Evolutionary conservation across 163 green algal genomes (phyloP), one percentile per base, ranked within the genome.

Genomic region (Scenedesmus sp.): DNA sequence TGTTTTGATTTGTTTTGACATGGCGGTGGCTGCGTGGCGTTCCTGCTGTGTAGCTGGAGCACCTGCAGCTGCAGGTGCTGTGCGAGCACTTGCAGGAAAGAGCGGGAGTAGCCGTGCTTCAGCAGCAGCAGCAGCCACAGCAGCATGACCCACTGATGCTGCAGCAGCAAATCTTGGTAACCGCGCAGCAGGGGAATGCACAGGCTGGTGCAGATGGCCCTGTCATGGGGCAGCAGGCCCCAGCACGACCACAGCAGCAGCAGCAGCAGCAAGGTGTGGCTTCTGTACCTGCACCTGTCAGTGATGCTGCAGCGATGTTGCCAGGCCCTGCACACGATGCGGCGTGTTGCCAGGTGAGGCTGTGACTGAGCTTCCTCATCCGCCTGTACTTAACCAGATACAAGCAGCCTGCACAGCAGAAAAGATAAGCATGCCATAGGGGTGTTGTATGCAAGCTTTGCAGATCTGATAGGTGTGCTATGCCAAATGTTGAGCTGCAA

Each of bases 221-320:
- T 57, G 12, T 60, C 54, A 73, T 46, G 34, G 34, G 34, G 18
- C 82, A 88, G 59, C 55, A 88, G 55, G 15, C 73, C 23, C 16
- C 56, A 16, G 7, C 16, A 16, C 12, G 73, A 4, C 6, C 2
- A 54, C 82, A 88, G 76, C 76, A 84, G 82, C 26, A 46, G 52
- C 82, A 87, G 82, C 82, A 87, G 52, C 82, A 87, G 82, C 82
- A 87, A 12, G 26, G 60, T 2, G 54, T 62, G 18, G 54, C 81
- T 4, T 34, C 4, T 5, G 60, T 64, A 34, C 81, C 59, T 2
- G 81, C 81, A n/a, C 4, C 46, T 18, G 3, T 13, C 8, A 64
- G 54, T 46, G 81, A 57, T 52, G n/a, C 15, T 7, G 18, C 1
- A 1, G 4, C 16, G 23, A 9, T 34, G 20, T 5, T 34, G 4